Evolutionary conservation across 208 protist genomes (phyloP).

Genomic region (Acanthamoeba polyphaga): DNA sequence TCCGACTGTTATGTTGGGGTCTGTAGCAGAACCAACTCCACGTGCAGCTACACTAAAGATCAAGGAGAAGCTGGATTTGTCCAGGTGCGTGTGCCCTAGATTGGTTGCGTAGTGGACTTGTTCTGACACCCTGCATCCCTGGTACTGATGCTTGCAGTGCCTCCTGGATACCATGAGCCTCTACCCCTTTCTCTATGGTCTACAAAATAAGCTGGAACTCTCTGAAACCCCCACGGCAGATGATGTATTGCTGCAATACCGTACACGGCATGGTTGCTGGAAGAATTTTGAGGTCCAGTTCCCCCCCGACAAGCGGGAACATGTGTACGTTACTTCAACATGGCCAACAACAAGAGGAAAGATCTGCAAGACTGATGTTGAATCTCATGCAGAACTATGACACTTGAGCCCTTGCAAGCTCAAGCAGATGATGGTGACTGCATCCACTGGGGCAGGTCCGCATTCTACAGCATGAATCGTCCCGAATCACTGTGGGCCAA

Average conservation of each 20-base stretch:
- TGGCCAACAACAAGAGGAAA: too few relatives aligned
- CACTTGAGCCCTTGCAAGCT: too few relatives aligned
- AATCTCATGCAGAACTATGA: too few relatives aligned
- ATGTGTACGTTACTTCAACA: background rate
- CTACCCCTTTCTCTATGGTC: background rate
- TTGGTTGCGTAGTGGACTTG: background rate
- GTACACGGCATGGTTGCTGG: background rate
- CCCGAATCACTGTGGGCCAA: background rate
- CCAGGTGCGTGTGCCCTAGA: background rate
- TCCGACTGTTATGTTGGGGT: background rate
- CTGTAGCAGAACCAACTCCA: background rate
- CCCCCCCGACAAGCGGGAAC: background rate
- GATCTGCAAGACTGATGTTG: too few relatives aligned
- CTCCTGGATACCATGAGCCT: background rate
- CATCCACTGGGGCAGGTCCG: background rate
- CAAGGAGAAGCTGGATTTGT: background rate
- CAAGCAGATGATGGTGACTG: background rate
- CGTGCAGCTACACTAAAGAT: background rate
- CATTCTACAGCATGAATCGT: background rate
- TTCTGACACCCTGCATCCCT: background rate
- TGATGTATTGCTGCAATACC: background rate
- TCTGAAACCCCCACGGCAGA: background rate
- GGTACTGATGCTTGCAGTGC: background rate
- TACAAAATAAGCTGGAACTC: background rate
- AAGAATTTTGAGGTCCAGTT: background rate